Percentiles rank a stretch among this genome's conserved stretches.
Conservation (phyloP, 192 early-diverging fungal species). For the Coemansia sp. region DNA sequence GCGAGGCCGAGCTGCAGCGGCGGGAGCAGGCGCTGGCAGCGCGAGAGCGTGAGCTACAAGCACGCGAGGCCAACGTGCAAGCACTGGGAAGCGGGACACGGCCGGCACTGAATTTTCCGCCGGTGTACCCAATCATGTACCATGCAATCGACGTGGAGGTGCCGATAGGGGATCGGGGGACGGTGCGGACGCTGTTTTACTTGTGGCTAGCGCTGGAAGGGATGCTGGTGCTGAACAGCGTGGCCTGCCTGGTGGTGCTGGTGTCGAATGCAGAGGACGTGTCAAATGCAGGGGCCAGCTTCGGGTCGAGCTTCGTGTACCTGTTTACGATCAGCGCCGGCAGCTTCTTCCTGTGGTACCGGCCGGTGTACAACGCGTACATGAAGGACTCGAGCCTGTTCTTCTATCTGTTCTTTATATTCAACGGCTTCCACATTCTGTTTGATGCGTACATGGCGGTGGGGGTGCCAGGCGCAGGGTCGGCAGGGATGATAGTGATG, state of each 20-base stretch:
- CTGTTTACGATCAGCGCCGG: slow-evolving; percentile 72
- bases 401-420: slow-evolving; percentile 82
- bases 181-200: slow-evolving; percentile 66
- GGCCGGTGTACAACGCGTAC: slow-evolving; percentile 84
- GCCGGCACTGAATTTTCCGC: slow-evolving; percentile 79
- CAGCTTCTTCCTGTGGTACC: slow-evolving; percentile 86
- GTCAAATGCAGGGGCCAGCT: slow-evolving; percentile 68
- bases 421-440: slow-evolving; percentile 79
- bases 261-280: slow-evolving; percentile 62
- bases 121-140: slow-evolving; percentile 80
- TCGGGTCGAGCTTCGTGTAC: slow-evolving; percentile 73
- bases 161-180: slow-evolving; percentile 61
- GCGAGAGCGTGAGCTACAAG: slow-evolving; percentile 66
- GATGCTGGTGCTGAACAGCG: slow-evolving; percentile 72
- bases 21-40: slow-evolving; percentile 75
- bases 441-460: slow-evolving; percentile 83
- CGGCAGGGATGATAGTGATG: slow-evolving; percentile 77
- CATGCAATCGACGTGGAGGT: slow-evolving; percentile 74
- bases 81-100: slow-evolving; percentile 54
- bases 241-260: slow-evolving; percentile 73
- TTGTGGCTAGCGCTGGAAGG: slow-evolving; percentile 72
- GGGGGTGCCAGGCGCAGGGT: slow-evolving; percentile 79
- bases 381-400: slow-evolving; percentile 84
- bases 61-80: slow-evolving; percentile 63
- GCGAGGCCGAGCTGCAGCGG: slow-evolving; percentile 69